Evolutionary conservation across 83 land plant species (phyloP), one percentile per base, ranked within the genome.

Genomic region (Diphasiastrum complanatum): DNA sequence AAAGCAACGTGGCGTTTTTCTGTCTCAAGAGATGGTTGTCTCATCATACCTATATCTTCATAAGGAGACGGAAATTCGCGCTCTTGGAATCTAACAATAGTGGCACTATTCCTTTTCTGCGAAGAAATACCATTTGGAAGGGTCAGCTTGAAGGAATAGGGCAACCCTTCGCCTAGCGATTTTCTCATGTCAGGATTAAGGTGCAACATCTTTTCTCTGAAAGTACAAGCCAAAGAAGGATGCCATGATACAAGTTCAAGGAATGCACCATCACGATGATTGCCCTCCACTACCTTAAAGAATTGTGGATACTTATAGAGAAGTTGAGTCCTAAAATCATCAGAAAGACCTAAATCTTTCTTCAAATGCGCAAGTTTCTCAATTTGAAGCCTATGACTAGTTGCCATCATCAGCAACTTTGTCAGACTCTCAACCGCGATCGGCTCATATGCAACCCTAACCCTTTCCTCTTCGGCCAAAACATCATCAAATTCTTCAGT

Each of bases 11-110:
- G 74, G 16, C 87, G 43, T 43, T 86, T 86, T 38, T 80, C 60
- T 8, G 85, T 76, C 47, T 70, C 75, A 46, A 82, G 82, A 28
- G 78, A 70, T 0, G 68, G 59, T 0, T 46, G 33, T 0, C 78
- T 72, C 48, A 75, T 46, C 20, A 54, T 54, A 65, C 75, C 73
- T 5, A 77, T 79, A 48, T 75, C 69, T 65, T 81, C 49, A 52
- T 86, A 86, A 19, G 91, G 91, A n/a, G 91, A 86, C 24, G 80
- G 84, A 53, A 86, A 86, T 4, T 69, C 66, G 74, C 83, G 28
- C 33, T 67, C 78, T 68, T 86, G 91, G 84, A 87, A 86, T 19
- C 63, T 78, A 35, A 48, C 37, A 22, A 83, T 53, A 46, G 77
- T 71, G 51, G 78, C 60, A 0, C 77, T 76, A 47, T 73, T 75